Base-by-base conservation (phyloP, 176 grass and related monocot species). In the Raddia distichophylla region DNA sequence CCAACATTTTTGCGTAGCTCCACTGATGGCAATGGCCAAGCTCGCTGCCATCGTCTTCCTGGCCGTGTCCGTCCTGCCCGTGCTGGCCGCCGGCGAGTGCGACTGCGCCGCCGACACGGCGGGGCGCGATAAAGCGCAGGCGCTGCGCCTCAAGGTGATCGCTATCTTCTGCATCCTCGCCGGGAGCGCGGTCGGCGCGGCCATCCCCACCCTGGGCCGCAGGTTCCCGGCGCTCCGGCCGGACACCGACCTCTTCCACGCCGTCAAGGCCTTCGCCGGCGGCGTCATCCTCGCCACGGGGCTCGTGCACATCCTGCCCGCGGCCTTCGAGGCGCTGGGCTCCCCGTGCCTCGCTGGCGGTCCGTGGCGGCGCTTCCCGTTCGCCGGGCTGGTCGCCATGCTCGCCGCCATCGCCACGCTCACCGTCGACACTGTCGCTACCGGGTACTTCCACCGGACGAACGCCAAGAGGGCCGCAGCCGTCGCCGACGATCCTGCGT, bases 231-330 rank as follows among this genome's bases (percentile, higher is more conserved):
- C 67, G 13, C 85, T 93, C 67, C 73, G 80, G 15, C 80, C 88
- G 5, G 88, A 84, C 22, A 82, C 84, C 52, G 83, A 86, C 80
- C 52, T 82, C 12, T 91, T 93, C 80, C 91, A 84, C 83, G 32
- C 73, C 45, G 47, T 93, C 72, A 97, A 85, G 86, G 85, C 90
- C 17, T 91, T 97, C 56, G 86, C 90, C 8, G 90, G 86, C 17
- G 88, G 88, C 45, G 90, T 93, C 80, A 93, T 97, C 83, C 88
- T 97, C 20, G 90, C 93, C 71, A 97, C 90, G 42, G 93, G 64
- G 18, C 60, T 93, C 33, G 85, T 96, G 43, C 93, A 93, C 71
- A 77, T 96, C 69, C 88, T 96, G 2, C 93, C 93, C 3, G 90
- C 89, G 16, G 88, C 83, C 34, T 84, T 97, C 53, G 62, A 89